Conservation (phyloP, 176 grass and related monocot genomes). For the Rhynchospora pubera region DNA sequence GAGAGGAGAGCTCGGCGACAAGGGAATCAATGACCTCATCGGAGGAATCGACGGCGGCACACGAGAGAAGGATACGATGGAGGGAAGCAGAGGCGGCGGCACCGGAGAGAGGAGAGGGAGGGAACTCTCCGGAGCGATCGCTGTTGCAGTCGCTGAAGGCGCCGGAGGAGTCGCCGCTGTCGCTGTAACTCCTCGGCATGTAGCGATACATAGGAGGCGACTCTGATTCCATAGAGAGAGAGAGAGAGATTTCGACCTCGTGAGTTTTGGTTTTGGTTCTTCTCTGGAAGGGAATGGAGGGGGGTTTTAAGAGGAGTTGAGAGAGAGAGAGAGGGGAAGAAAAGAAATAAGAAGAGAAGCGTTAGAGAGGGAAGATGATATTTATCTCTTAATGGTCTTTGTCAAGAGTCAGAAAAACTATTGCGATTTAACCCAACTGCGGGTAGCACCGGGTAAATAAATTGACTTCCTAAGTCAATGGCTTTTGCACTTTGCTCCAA, state of each 20-base stretch:
- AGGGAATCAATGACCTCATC: slow-evolving; percentile 50
- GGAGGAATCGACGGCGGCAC: slow-evolving; percentile 50
- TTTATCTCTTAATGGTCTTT: not conserved
- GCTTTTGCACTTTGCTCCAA: not conserved
- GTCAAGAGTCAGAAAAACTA: not conserved
- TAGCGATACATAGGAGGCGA: slow-evolving; percentile 35
- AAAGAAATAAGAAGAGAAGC: not conserved
- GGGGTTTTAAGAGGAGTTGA: not conserved
- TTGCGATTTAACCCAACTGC: not conserved
- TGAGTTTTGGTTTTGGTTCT: not conserved
- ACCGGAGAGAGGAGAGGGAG: slow-evolving; percentile 23
- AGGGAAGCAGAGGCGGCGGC: slow-evolving; percentile 22
- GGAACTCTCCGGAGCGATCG: slow-evolving; percentile 44
- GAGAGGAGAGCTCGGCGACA: slow-evolving; percentile 43
- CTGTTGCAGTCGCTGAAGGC: slow-evolving; percentile 80
- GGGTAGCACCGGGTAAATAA: not conserved
- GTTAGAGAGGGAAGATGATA: slow-evolving; percentile 3
- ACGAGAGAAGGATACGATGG: slow-evolving; percentile 54
- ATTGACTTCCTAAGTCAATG: not conserved
- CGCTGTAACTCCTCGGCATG: slow-evolving; percentile 55
- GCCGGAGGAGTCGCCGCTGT: slow-evolving; percentile 64
- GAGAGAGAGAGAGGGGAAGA: not conserved
- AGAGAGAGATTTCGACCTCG: no score
- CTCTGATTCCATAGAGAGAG: slow-evolving; percentile 33
- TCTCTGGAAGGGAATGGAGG: not conserved